Conservation (phyloP, 106 monocot species). For the Phalaenopsis equestris region DNA sequence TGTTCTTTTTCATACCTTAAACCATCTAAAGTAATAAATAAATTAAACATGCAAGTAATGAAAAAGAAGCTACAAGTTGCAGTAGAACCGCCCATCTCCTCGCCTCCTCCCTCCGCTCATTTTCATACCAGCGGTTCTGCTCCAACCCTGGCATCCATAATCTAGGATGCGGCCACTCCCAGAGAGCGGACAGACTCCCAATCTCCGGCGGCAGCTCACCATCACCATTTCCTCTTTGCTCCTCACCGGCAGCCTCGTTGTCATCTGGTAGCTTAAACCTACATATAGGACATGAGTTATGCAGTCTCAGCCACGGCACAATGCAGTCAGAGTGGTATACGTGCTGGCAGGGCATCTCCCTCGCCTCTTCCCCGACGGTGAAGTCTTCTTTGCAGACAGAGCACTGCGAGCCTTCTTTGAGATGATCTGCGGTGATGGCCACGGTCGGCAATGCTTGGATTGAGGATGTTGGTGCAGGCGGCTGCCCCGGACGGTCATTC, state of each 20-base stretch:
- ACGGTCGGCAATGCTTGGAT: constrained; percentile 63
- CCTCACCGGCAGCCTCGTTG: not conserved
- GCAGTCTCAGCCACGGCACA: constrained; percentile 57
- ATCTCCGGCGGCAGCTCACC: not conserved
- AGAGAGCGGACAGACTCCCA: not conserved
- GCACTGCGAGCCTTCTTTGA: constrained; percentile 47
- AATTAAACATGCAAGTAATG: too few species aligned
- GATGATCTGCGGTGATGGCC: constrained; percentile 25
- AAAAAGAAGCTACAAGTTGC: too few species aligned
- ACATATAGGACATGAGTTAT: constrained; percentile 79
- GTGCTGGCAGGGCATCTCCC: constrained; percentile 82
- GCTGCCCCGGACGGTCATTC: constrained; percentile 64
- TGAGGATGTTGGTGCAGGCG: constrained; percentile 37
- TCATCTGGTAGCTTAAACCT: constrained; percentile 33
- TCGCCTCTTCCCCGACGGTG: constrained; percentile 46
- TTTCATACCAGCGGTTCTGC: too few species aligned
- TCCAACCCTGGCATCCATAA: too few species aligned
- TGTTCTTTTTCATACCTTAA: too few species aligned
- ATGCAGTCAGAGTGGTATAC: constrained; percentile 76
- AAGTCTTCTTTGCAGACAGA: constrained; percentile 90
- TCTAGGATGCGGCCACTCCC: too few species aligned
- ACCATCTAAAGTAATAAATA: too few species aligned
- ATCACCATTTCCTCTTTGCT: not conserved
- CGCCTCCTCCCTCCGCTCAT: too few species aligned
- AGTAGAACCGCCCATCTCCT: too few species aligned